Percentiles rank a stretch among this genome's conserved stretches.
Evolutionary conservation across 1,284 basidiomycete species (phyloP).

Genomic region (Tilletia setariae): DNA sequence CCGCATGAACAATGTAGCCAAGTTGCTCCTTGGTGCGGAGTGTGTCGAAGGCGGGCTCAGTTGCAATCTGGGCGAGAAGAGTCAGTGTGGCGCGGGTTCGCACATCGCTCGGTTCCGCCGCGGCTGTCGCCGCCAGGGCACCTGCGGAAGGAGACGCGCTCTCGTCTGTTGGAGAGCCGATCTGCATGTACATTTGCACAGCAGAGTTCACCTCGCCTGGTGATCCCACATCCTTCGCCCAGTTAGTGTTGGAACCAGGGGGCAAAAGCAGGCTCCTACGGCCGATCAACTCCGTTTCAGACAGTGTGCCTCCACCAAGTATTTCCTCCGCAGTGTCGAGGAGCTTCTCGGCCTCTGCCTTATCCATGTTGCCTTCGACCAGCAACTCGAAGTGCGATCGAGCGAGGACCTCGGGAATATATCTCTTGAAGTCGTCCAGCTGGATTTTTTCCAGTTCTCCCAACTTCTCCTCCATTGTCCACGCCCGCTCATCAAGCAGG

Average conservation of each 20-base stretch:
- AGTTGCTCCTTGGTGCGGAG: slow-evolving; percentile 96
- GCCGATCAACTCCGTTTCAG: slow-evolving; percentile 29
- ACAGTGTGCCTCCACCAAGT: slow-evolving; percentile 62
- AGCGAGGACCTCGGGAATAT: slow-evolving; percentile 66
- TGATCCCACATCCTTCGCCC: slow-evolving; percentile 73
- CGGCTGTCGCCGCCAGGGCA: background rate
- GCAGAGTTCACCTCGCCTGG: slow-evolving; percentile 79
- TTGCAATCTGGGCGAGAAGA: slow-evolving; percentile 49
- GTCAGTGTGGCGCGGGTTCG: slow-evolving; percentile 38
- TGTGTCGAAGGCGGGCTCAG: slow-evolving; percentile 86
- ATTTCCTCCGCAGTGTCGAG: slow-evolving; percentile 71
- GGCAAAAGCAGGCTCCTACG: slow-evolving; percentile 44
- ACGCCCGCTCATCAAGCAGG: slow-evolving; percentile 68
- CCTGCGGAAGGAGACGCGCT: slow-evolving; percentile 64
- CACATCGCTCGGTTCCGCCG: slow-evolving; percentile 37
- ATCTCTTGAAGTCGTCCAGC: slow-evolving; percentile 69
- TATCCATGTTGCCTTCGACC: slow-evolving; percentile 78
- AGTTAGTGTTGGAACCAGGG: slow-evolving; percentile 69
- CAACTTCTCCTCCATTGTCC: slow-evolving; percentile 79
- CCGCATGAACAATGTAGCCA: slow-evolving; percentile 65
- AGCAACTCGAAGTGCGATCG: slow-evolving; percentile 73
- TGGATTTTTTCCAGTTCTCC: slow-evolving; percentile 72
- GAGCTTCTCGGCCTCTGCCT: slow-evolving; percentile 75
- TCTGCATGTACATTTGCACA: slow-evolving; percentile 54
- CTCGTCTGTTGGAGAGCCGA: slow-evolving; percentile 57